A percentile compares a stretch with the other conserved stretches of the same genome.
Evolutionary conservation across 768 basidiomycete genomes (phyloP).

Genomic region (Collybia nuda): DNA sequence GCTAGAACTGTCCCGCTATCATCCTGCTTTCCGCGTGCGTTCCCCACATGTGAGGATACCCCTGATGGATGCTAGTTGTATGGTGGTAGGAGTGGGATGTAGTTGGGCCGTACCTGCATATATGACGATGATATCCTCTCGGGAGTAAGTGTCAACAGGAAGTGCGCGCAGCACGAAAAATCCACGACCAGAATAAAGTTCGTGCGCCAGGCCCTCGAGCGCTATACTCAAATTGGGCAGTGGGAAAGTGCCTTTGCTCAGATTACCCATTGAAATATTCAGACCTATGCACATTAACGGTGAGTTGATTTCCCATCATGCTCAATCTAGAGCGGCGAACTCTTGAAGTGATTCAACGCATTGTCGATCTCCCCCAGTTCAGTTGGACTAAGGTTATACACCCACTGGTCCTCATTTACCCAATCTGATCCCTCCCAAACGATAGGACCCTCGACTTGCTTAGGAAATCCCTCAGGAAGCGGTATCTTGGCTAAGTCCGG

Average conservation of each 20-base stretch:
- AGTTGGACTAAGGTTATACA: slow-evolving; percentile 30
- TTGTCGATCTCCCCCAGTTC: slow-evolving; percentile 39
- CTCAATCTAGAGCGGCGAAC: slow-evolving; percentile 16
- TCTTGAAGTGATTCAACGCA: slow-evolving; percentile 38
- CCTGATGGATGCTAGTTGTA: slow-evolving; percentile 22
- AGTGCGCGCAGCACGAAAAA: slow-evolving; percentile 50
- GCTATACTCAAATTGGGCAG: slow-evolving; percentile 37
- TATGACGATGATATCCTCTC: slow-evolving; percentile 36
- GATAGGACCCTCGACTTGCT: slow-evolving; percentile 33
- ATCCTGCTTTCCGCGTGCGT: slow-evolving; percentile 44
- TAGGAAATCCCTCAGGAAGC: slow-evolving; percentile 37
- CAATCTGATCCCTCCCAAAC: slow-evolving; percentile 49
- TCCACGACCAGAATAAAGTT: slow-evolving; percentile 43
- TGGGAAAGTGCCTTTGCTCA: slow-evolving; percentile 39
- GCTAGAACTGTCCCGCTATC: slow-evolving; percentile 40
- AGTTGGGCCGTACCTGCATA: slow-evolving; percentile 35
- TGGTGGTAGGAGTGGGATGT: not conserved
- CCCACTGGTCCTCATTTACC: slow-evolving; percentile 41
- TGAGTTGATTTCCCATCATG: not conserved
- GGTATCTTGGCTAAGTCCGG: slow-evolving; percentile 30
- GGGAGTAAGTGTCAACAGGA: slow-evolving; percentile 40
- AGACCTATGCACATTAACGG: slow-evolving; percentile 16
- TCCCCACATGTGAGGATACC: slow-evolving; percentile 45
- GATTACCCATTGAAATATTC: slow-evolving; percentile 30
- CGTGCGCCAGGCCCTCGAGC: slow-evolving; percentile 34